Base-by-base conservation (phyloP, 805 yeast species). In the Yarrowia sp. region DNA sequence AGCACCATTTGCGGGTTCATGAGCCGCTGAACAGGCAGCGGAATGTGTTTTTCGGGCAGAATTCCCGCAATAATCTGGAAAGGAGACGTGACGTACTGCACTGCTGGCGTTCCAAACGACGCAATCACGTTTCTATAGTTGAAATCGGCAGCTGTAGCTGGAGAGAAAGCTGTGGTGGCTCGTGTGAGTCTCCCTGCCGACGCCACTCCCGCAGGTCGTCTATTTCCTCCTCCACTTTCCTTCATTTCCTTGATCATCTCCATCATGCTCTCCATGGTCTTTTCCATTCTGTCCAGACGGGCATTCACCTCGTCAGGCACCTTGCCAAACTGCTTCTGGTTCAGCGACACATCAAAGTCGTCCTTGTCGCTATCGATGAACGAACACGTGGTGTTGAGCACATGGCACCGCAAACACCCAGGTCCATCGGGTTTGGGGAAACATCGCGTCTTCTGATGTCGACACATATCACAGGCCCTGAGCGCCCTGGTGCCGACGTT, bases 381-480 rank as follows among this genome's bases (percentile, higher is more conserved):
- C 8, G 88, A 84, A 72, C 92, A 89, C 26, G 75, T 77, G 40
- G 81, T 77, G 7, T 82, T 83, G 46, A 87, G 76, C 5, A 87
- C 85, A 1, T 80, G 77, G 73, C 92, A 89, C 26, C 91, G 77
- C 22, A 87, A 76, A 77, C 92, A 88, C 2, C 85, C 80, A 9
- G 78, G 75, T 16, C 82, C 79, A 35, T 78, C 81, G 0, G 84
- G 80, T n/a, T 70, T 68, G 7, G 87, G 83, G 73, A 87, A 83
- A 72, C 92, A 89, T 69, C 89, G 77, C 0, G 91, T 84, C 78
- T 86, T 86, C 70, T 84, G 86, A 63, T 80, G 81, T 53, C 89
- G 79, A 73, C 90, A 86, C 8, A 80, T 74, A 8, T 82, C 82
- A 75, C 90, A 86, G 0, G 90, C 90, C 61, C 78, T 79, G 0